Evolutionary conservation across 2,329 filamentous ascomycete genomes (phyloP).

Genomic region (Tolypocladium inflatum): DNA sequence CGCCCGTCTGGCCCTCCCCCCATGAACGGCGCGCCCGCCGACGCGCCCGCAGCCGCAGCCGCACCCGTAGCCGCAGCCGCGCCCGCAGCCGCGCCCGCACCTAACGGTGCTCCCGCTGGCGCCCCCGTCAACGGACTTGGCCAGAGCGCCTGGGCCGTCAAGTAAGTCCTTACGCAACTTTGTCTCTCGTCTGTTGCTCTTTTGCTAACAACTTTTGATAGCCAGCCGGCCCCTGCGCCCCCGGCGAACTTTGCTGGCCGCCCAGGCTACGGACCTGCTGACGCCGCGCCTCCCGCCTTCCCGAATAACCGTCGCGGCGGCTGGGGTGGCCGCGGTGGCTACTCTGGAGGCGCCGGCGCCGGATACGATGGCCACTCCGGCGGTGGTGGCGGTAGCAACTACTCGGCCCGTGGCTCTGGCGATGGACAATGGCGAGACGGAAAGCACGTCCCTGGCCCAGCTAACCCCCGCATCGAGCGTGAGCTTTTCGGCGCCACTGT

Average conservation of each 20-base stretch:
- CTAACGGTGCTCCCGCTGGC: conserved; percentile 11
- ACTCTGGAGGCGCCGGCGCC: conserved; percentile 25
- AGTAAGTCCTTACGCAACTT: conserved; percentile 23
- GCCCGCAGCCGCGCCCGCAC: background rate
- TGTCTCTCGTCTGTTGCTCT: background rate
- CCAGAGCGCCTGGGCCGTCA: conserved; percentile 43
- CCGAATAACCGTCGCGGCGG: conserved; percentile 22
- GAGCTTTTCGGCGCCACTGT: conserved; percentile 83
- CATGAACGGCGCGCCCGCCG: conserved; percentile 4
- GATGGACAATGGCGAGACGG: conserved; percentile 96
- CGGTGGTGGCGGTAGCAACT: conserved; percentile 33
- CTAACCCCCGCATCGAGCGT: conserved; percentile 84
- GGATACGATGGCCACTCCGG: conserved; percentile 22
- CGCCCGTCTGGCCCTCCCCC: conserved; percentile 17
- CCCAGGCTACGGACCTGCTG: conserved; percentile 17
- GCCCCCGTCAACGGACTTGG: conserved; percentile 21
- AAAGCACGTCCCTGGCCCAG: conserved; percentile 85
- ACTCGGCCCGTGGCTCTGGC: conserved; percentile 68
- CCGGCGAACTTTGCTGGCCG: conserved; percentile 19
- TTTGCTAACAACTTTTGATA: background rate
- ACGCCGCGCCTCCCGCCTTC: conserved; percentile 6
- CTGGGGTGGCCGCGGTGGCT: conserved; percentile 24
- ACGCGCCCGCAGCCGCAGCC: background rate
- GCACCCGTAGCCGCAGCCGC: background rate
- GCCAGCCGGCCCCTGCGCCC: background rate